Percentiles rank a stretch among this genome's conserved stretches.
phyloP scores from a whole-genome alignment of 176 grass and related monocot species.

The Tillandsia fasciculata region DNA sequence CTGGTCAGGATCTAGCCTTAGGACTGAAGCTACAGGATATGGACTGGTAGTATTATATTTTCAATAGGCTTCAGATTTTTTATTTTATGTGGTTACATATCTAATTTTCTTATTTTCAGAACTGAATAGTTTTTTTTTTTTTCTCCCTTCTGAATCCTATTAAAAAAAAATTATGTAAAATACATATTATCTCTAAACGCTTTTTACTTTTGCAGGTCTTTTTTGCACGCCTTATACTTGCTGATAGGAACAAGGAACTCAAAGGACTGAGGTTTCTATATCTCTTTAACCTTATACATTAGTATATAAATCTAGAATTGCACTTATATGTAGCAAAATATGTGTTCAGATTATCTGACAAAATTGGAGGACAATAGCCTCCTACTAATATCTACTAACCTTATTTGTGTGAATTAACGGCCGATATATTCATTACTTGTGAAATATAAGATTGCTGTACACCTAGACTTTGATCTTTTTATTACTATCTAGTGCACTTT shows the following conservation, averaged over 20 bases:
- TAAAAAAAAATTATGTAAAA: neutral
- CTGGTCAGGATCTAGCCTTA: conserved; percentile 98
- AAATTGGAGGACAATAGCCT: neutral
- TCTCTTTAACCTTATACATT: neutral
- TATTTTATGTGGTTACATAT: neutral
- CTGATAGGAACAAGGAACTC: conserved; percentile 99
- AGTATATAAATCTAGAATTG: conserved; percentile 16
- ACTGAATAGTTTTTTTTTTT: conserved; percentile 11
- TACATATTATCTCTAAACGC: neutral
- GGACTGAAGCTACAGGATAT: conserved; percentile 99
- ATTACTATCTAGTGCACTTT: conserved; percentile 22
- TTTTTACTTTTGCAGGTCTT: conserved; percentile 50
- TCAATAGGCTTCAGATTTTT: conserved; percentile 14
- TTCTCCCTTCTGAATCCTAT: too few relatives aligned
- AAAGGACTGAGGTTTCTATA: conserved; percentile 82
- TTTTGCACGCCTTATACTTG: conserved; percentile 95
- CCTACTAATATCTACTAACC: too few relatives aligned
- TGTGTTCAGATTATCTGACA: neutral
- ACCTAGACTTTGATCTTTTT: conserved; percentile 9
- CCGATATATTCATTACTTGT: neutral
- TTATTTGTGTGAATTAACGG: neutral
- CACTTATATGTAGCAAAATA: neutral
- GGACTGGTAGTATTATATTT: conserved; percentile 58
- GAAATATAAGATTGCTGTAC: neutral
- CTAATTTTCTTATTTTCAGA: conserved; percentile 24